Conservation (phyloP, 345 rosid species). For the Angophora floribunda region DNA sequence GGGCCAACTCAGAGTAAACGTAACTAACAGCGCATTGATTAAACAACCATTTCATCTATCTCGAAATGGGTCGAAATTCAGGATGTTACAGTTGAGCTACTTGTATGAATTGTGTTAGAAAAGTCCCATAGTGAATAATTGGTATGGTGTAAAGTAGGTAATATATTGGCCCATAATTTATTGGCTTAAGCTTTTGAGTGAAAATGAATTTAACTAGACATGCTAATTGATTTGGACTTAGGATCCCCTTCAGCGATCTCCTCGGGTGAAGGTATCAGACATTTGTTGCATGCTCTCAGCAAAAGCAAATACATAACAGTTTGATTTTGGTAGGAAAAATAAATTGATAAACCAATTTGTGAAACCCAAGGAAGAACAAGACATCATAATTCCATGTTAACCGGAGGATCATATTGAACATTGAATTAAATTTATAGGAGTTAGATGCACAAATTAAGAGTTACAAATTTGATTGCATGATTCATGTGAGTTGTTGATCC, state of each 20-base stretch:
- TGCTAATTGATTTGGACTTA: background rate
- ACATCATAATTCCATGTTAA: background rate
- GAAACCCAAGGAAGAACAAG: background rate
- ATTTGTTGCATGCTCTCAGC: background rate
- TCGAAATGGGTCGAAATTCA: no score
- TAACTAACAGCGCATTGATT: no score
- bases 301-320: background rate
- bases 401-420: background rate
- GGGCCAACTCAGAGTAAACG: no score
- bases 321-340: background rate
- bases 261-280: background rate
- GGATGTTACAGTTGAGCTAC: background rate
- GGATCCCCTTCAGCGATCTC: background rate
- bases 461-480: background rate
- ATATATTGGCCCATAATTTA: background rate
- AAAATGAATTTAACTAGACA: no score
- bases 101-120: rapidly evolving
- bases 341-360: background rate
- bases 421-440: background rate
- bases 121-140: background rate
- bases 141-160: background rate
- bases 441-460: background rate
- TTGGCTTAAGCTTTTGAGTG: background rate
- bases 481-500: background rate
- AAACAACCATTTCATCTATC: no score